Evolutionary conservation across 768 basidiomycete species (phyloP).

Genomic region (Tylopilus subfusipes): DNA sequence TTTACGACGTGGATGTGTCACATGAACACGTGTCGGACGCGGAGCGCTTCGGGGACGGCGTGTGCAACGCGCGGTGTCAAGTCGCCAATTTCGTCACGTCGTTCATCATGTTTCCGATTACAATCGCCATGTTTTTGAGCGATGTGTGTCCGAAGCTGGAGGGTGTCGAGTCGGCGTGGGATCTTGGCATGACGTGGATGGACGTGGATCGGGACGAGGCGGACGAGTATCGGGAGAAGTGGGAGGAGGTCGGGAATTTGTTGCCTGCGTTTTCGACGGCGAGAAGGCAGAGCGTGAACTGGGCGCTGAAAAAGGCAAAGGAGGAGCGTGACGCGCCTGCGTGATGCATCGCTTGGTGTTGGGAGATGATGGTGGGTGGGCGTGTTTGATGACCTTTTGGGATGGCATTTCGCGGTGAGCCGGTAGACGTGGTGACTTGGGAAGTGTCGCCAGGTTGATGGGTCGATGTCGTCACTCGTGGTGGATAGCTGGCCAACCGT

Average conservation of each 20-base stretch:
- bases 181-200: not conserved
- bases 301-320: not conserved
- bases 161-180: conserved; percentile 15
- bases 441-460: not conserved
- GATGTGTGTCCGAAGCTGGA: conserved; percentile 21
- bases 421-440: not conserved
- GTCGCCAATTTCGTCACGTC: conserved; percentile 22
- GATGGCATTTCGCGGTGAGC: not conserved
- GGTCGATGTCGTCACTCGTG: not conserved
- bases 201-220: conserved; percentile 4
- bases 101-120: conserved; percentile 13
- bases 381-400: not conserved
- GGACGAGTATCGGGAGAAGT: conserved; percentile 11
- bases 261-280: conserved; percentile 23
- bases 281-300: conserved; percentile 15
- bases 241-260: conserved; percentile 23
- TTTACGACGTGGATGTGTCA: conserved; percentile 14
- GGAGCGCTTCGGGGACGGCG: conserved; percentile 8
- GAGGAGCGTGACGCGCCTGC: not conserved
- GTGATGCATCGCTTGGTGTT: not conserved
- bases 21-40: not conserved
- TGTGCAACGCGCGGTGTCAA: conserved; percentile 5
- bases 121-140: conserved; percentile 26
- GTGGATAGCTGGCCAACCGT: too few relatives aligned
- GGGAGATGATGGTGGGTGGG: not conserved